Evolutionary conservation across 257 asterid genomes (phyloP).

Genomic region (Solanum bulbocastanum): DNA sequence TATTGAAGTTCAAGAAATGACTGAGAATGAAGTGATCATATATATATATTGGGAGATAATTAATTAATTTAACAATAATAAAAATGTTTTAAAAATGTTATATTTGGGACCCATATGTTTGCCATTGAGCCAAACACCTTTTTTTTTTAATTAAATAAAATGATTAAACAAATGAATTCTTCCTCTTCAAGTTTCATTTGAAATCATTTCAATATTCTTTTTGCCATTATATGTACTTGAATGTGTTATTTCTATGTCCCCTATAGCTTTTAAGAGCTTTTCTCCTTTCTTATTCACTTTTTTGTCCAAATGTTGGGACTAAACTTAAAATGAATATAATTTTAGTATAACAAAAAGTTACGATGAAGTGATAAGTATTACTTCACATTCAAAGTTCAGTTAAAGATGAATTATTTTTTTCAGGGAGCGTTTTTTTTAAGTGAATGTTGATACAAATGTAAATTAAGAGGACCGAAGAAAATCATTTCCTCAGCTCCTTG

Average conservation of each 20-base stretch:
- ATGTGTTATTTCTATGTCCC: background rate
- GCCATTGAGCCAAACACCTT: slow-evolving; percentile 47
- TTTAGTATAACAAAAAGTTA: background rate
- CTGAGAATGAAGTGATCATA: background rate
- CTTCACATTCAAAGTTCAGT: background rate
- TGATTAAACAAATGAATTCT: slow-evolving; percentile 2
- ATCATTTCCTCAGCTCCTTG: background rate
- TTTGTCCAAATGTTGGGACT: background rate
- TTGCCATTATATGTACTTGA: background rate
- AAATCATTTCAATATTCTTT: background rate
- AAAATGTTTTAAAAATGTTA: background rate
- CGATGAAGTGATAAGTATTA: background rate
- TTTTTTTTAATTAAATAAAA: background rate
- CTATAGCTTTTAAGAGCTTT: background rate
- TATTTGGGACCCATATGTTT: slow-evolving; percentile 58
- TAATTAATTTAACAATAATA: background rate
- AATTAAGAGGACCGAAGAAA: background rate
- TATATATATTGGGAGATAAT: background rate
- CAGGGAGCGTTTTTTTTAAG: rapidly evolving
- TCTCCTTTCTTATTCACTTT: background rate
- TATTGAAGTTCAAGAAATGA: background rate
- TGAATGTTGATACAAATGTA: background rate
- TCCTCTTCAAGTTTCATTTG: slow-evolving; percentile 18
- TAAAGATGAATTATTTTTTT: background rate
- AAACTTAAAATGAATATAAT: background rate